Base-by-base conservation (phyloP, 805 yeast genomes). In the Lipomyces yamanashiensis region DNA sequence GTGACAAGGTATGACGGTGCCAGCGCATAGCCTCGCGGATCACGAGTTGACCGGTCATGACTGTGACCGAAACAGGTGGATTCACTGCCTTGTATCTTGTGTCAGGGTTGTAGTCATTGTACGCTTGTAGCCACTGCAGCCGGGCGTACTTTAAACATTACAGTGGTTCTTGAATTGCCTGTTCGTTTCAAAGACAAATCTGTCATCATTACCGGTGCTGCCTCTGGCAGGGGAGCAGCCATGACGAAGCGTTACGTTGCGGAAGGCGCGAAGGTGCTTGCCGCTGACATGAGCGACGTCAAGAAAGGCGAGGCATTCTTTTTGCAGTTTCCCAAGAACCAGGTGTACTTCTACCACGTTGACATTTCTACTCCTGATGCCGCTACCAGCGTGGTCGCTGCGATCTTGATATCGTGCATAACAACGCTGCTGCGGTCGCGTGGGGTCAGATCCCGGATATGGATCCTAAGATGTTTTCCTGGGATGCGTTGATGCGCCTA, bases 141-240 rank as follows among this genome's bases (percentile, higher is more conserved):
- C n/a, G n/a, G n/a, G n/a, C n/a, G n/a, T n/a, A n/a, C n/a, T n/a
- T n/a, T n/a, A n/a, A n/a, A n/a, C n/a, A n/a, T n/a, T n/a, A n/a
- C n/a, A n/a, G n/a, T 43, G 47, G 47, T 43, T 43, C 47, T 10
- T 15, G 19, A 43, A 15, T 51, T 15, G 33, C 54, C 17, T n/a
- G 64, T 80, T 82, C 47, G 47, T n/a, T 43, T 40, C 33, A 55
- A 9, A 13, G 59, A 48, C 41, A 55, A 55, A 43, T 33, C 40
- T 15, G 44, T 44, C 12, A 19, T 33, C 34, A 44, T 55, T 13
- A 55, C 59, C n/a, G 59, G 59, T 39, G 59, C 40, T 10, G 59
- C 59, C 8, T 23, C 48, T 4, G 59, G 59, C 2, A 37, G 45
- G 53, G 59, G 59, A 10, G 44, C 45, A 6, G 43, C 59, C 7